phyloP scores from a whole-genome alignment of 305 asterid genomes.

The Fraxinus sp. region DNA sequence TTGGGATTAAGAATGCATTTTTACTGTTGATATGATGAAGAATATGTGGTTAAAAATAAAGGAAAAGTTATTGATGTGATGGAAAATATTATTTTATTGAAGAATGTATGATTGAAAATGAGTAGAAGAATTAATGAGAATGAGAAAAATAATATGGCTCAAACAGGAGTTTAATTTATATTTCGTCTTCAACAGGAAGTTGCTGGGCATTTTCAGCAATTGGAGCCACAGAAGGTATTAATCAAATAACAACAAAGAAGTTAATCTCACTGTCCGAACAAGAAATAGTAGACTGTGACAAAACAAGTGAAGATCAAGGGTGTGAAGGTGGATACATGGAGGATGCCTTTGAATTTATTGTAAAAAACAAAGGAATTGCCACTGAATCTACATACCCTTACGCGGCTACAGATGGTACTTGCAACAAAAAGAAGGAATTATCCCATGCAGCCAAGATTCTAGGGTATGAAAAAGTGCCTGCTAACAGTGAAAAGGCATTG shows the following conservation, averaged over 20 bases:
- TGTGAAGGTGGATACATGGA: conserved; percentile 55
- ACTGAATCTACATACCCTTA: conserved; percentile 52
- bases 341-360: conserved; percentile 46
- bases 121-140: too few species aligned
- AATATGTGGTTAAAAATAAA: too few species aligned
- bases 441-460: conserved; percentile 43
- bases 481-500: conserved; percentile 40
- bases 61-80: too few species aligned
- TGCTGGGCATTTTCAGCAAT: conserved; percentile 70
- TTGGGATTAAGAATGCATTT: too few species aligned
- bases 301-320: conserved; percentile 49
- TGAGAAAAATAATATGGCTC: too few species aligned
- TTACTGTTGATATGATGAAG: too few species aligned
- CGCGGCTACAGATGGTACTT: conserved; percentile 40
- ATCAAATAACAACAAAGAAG: conserved; percentile 40
- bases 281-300: conserved; percentile 58
- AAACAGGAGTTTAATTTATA: neutral
- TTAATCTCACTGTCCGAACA: conserved; percentile 56
- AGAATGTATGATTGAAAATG: too few species aligned
- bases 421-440: conserved; percentile 45
- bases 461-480: conserved; percentile 48
- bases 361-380: conserved; percentile 51
- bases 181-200: conserved; percentile 32
- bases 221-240: conserved; percentile 59
- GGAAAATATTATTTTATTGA: too few species aligned